phyloP scores from a whole-genome alignment of 2,329 filamentous ascomycete species.

The Penicillium expansum region DNA sequence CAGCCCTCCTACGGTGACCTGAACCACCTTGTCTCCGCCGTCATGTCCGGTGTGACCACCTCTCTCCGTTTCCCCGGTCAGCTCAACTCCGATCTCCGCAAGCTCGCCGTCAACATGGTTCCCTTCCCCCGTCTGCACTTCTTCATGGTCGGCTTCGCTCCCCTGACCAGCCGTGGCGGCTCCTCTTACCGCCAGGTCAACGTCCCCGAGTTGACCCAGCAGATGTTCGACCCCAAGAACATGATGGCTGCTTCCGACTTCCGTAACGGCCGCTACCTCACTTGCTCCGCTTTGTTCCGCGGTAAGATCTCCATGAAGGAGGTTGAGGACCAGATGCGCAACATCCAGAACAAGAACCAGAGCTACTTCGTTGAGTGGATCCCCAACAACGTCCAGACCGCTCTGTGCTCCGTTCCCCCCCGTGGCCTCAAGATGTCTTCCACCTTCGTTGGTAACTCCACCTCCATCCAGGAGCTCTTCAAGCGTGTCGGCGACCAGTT shows the following conservation, averaged over 20 bases:
- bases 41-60: slow-evolving; percentile 99
- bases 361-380: slow-evolving; percentile 99
- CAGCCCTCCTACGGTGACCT: slow-evolving; percentile 98
- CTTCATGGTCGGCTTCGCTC: slow-evolving; percentile 99
- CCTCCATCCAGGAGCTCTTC: slow-evolving; percentile 99
- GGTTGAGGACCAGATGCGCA: slow-evolving; percentile 99
- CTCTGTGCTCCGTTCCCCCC: slow-evolving; percentile 97
- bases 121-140: slow-evolving; percentile 99
- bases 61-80: slow-evolving; percentile 99
- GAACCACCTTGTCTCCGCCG: slow-evolving; percentile 98
- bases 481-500: slow-evolving; percentile 99
- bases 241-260: slow-evolving; percentile 99
- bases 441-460: slow-evolving; percentile 98
- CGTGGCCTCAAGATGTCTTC: slow-evolving; percentile 98
- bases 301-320: slow-evolving; percentile 99
- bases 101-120: slow-evolving; percentile 99
- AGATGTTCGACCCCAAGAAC: slow-evolving; percentile 99
- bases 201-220: slow-evolving; percentile 97
- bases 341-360: slow-evolving; percentile 99
- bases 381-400: slow-evolving; percentile 99
- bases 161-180: slow-evolving; percentile 87
- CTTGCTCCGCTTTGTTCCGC: slow-evolving; percentile 99
- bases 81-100: slow-evolving; percentile 99
- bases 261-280: slow-evolving; percentile 99
- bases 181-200: slow-evolving; percentile 96